Conservation (phyloP, 345 rosid genomes). For the Erysimum cheiranthoides region DNA sequence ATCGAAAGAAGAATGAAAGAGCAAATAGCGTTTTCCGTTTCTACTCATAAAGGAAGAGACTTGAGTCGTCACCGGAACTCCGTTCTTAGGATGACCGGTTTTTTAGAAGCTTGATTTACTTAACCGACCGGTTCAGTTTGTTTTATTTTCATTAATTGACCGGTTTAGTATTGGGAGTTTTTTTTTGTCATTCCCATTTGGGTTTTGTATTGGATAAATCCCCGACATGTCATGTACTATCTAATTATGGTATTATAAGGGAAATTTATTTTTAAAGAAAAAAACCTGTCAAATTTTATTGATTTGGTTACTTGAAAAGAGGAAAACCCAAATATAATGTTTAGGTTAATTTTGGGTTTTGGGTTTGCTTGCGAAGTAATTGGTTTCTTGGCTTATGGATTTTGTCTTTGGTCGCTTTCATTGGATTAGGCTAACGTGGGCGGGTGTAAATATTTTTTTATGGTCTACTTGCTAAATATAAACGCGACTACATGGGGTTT, state of each 20-base stretch:
- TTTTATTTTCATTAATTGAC: slow-evolving; percentile 25
- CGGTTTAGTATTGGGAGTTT: slow-evolving; percentile 9
- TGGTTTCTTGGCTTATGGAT: slow-evolving; percentile 35
- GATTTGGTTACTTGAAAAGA: slow-evolving; percentile 24
- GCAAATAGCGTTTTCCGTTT: slow-evolving; percentile 72
- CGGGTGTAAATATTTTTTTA: background rate
- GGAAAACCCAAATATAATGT: slow-evolving; percentile 20
- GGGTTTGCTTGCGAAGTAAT: slow-evolving; percentile 28
- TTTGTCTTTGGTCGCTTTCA: slow-evolving; percentile 22
- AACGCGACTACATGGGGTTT: background rate
- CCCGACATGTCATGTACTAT: background rate
- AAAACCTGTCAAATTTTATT: background rate
- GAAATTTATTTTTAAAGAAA: too few relatives aligned
- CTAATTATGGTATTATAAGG: background rate
- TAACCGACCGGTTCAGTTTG: slow-evolving; percentile 37
- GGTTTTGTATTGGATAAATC: slow-evolving; percentile 16
- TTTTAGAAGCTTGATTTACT: slow-evolving; percentile 63
- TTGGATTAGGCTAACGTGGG: slow-evolving; percentile 8
- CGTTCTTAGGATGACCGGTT: slow-evolving; percentile 82
- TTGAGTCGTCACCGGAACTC: slow-evolving; percentile 78
- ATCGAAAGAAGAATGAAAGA: slow-evolving; percentile 58
- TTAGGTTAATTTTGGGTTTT: background rate
- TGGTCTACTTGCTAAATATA: background rate
- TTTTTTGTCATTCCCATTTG: background rate
- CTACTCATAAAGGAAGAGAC: slow-evolving; percentile 75